phyloP scores from a whole-genome alignment of 1,284 basidiomycete genomes.

The Trichosporon ovoides region DNA sequence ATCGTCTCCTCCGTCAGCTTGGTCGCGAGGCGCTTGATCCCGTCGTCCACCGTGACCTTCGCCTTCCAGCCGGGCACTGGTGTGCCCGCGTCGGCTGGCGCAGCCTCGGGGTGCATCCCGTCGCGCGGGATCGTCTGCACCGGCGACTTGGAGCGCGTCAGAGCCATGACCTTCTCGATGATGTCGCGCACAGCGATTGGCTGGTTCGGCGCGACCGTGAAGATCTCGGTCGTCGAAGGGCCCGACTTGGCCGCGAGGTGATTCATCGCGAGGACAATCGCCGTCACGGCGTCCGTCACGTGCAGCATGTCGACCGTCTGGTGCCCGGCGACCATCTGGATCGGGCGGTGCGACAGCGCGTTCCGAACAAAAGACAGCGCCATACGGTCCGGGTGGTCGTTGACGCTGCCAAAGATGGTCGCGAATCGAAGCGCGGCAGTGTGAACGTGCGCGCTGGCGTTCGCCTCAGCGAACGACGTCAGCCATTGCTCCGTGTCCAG shows the following conservation, averaged over 20 bases:
- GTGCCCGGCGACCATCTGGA: slow-evolving; percentile 38
- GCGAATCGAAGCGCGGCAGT: slow-evolving; percentile 30
- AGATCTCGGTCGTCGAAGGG: slow-evolving; percentile 20
- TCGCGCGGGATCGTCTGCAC: slow-evolving; percentile 28
- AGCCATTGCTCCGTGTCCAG: slow-evolving; percentile 26
- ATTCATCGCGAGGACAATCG: slow-evolving; percentile 24
- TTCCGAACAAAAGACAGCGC: slow-evolving; percentile 30
- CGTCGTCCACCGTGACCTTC: slow-evolving; percentile 25
- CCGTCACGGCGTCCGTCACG: slow-evolving; percentile 33
- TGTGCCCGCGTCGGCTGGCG: background rate
- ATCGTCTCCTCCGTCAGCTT: slow-evolving; percentile 18
- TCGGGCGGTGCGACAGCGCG: slow-evolving; percentile 29
- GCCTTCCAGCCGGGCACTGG: slow-evolving; percentile 24
- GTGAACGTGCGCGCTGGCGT: slow-evolving; percentile 12
- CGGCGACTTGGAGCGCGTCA: slow-evolving; percentile 33
- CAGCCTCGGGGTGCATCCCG: slow-evolving; percentile 22
- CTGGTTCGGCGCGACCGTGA: slow-evolving; percentile 27
- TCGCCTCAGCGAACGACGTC: slow-evolving; percentile 5
- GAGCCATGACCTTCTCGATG: slow-evolving; percentile 26
- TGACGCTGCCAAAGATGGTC: slow-evolving; percentile 31
- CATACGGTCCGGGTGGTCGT: slow-evolving; percentile 33
- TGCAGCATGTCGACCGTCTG: slow-evolving; percentile 35
- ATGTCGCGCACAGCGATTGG: slow-evolving; percentile 23
- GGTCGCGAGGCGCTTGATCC: slow-evolving; percentile 22
- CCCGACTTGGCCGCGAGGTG: slow-evolving; percentile 12